Evolutionary conservation across 2,329 filamentous ascomycete species (phyloP), one percentile per base, ranked within the genome.

Genomic region (Reticulascus tulasneorum): DNA sequence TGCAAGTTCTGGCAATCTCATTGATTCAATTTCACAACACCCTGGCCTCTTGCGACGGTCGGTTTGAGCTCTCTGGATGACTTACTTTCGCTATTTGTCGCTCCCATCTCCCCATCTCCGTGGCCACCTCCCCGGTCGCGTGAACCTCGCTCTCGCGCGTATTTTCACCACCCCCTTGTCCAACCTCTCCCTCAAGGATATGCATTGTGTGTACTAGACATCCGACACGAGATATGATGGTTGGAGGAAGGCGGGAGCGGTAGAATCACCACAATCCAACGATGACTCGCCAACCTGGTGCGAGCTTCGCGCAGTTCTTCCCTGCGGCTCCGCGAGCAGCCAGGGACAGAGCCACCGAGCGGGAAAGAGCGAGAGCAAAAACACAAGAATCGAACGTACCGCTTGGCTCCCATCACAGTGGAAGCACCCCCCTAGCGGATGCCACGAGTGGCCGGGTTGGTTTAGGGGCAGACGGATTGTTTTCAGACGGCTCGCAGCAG

Each of bases 291-390:
- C 78, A 82, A 60, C 74, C 76, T 45, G 71, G 72, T 63, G 82
- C 84, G 70, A 82, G 82, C 68, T 90, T 89, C 74, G 85, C 84
- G 67, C 81, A 89, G 67, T 93, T 88, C 75, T 90, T 89, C 64
- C 85, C 84, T 51, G 79, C 83, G 59, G 86, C 84, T 56, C 84
- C 86, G 50, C 77, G 78, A 52, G 79, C 78, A 40, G 70, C 73
- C 38, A 69, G 69, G 60, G 71, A 77, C 56, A 71, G 70, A 53
- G 71, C 74, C 47, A 72, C 71, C 57, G 76, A 81, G 59, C 70
- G 77, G 57, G 75, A 79, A 56, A 80, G 73, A 60, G 69, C 73
- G 67, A 78, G 66, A 60, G 62, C 62, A 42, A 66, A 65, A 48
- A 63, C 62, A 34, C 60, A 63, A 52, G 58, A 58, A 23, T 47